A percentile compares a stretch with the other conserved stretches of the same genome.
Evolutionary conservation across 495 filamentous ascomycete genomes (phyloP).

Genomic region (Cercophora newfieldiana): DNA sequence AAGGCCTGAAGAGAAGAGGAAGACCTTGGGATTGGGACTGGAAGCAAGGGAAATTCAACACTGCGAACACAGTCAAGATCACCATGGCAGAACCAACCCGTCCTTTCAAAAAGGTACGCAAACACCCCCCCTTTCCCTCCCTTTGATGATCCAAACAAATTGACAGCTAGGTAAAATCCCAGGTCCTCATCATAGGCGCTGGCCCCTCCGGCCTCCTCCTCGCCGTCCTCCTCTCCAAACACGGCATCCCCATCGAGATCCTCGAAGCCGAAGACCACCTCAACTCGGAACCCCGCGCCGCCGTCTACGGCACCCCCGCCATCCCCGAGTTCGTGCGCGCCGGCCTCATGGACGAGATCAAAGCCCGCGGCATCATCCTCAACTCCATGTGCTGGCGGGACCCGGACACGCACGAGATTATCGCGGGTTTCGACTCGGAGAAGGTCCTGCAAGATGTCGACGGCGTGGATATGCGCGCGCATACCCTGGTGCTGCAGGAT

Average conservation of each 20-base stretch:
- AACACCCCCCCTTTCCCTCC: neutral
- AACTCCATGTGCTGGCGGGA: constrained; percentile 55
- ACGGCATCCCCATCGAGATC: constrained; percentile 54
- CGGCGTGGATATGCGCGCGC: constrained; percentile 41
- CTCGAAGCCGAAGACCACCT: constrained; percentile 53
- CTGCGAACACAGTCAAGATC: too few relatives aligned
- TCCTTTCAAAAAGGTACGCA: constrained; percentile 13
- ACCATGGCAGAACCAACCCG: constrained; percentile 2
- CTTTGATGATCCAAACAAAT: neutral
- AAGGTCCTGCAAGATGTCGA: constrained; percentile 31
- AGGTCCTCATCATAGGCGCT: constrained; percentile 53
- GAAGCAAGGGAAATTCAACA: too few relatives aligned
- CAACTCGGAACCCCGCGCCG: constrained; percentile 56
- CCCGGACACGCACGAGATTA: constrained; percentile 37
- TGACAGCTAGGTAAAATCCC: neutral
- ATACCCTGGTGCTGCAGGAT: constrained; percentile 39
- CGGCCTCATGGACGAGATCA: constrained; percentile 56
- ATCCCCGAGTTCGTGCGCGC: constrained; percentile 56
- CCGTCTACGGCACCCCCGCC: constrained; percentile 55
- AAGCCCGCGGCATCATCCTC: constrained; percentile 48
- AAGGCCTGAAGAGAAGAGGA: too few relatives aligned
- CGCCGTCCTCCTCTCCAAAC: constrained; percentile 54
- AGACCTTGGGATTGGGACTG: too few relatives aligned
- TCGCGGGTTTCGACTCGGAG: constrained; percentile 33
- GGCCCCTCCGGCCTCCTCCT: constrained; percentile 62